A percentile compares a stretch with the other conserved stretches of the same genome.
Evolutionary conservation across 2,329 filamentous ascomycete genomes (phyloP).

Genomic region (Fonsecaea pugnacius): DNA sequence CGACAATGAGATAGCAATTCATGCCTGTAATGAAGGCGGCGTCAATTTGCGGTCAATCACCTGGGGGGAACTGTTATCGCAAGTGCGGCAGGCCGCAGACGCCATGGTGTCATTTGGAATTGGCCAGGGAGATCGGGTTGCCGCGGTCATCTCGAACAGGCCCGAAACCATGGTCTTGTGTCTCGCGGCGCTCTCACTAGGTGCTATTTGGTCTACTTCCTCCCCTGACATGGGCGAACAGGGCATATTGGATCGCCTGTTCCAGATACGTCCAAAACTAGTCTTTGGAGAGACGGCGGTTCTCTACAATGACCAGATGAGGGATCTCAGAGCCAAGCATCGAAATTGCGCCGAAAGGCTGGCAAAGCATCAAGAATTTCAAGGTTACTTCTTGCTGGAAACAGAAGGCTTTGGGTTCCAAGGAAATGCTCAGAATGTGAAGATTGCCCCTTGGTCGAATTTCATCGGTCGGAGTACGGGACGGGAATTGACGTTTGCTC

Average conservation of each 20-base stretch:
- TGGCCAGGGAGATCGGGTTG: conserved; percentile 70
- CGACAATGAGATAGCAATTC: conserved; percentile 66
- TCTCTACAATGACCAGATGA: conserved; percentile 75
- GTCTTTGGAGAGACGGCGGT: conserved; percentile 82
- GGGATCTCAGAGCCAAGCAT: conserved; percentile 75
- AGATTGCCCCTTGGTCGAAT: not conserved
- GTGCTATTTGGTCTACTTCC: conserved; percentile 73
- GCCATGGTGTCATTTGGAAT: conserved; percentile 70
- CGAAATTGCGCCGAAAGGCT: conserved; percentile 56
- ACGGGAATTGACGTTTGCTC: conserved; percentile 48
- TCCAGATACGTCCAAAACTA: conserved; percentile 74
- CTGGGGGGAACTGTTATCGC: conserved; percentile 68
- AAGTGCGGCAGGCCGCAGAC: conserved; percentile 63
- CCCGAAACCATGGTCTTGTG: conserved; percentile 73
- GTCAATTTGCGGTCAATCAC: conserved; percentile 54
- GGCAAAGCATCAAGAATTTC: conserved; percentile 62
- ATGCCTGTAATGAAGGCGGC: conserved; percentile 59
- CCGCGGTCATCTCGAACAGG: conserved; percentile 73
- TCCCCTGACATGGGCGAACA: conserved; percentile 82
- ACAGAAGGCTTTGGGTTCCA: not conserved
- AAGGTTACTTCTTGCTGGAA: conserved; percentile 18
- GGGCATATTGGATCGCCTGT: conserved; percentile 73
- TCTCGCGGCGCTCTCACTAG: conserved; percentile 69
- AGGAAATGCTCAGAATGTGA: not conserved
- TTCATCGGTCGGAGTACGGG: conserved; percentile 42